These are phyloP conservation scores for Melampsora larici-populina DNA, from an alignment of 1,284 basidiomycete species.

Conservation along the genomic window DNA sequence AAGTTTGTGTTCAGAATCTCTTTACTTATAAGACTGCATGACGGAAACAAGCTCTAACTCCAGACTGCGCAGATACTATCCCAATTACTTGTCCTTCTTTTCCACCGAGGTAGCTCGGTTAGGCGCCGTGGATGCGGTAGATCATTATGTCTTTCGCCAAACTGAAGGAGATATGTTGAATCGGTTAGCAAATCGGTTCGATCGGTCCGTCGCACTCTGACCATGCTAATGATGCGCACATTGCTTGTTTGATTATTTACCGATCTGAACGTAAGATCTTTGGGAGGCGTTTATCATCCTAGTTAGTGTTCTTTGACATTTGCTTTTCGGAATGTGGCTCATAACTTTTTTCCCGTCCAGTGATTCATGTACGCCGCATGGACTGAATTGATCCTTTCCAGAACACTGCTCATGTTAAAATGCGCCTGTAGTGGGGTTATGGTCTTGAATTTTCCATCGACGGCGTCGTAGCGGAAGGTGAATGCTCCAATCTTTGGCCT, in stretches of 20 bases:
- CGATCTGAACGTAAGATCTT: constrained; percentile 3
- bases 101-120: constrained; percentile 5
- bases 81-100: constrained; percentile 26
- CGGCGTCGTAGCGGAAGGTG: constrained; percentile 33
- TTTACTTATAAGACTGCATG: neutral
- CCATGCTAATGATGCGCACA: neutral
- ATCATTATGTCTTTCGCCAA: constrained; percentile 20
- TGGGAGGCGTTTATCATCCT: constrained; percentile 33
- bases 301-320: constrained; percentile 8
- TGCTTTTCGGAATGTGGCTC: neutral
- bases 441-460: constrained; percentile 38
- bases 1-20: neutral
- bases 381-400: no score
- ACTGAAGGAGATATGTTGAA: constrained; percentile 26
- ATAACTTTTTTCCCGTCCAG: neutral
- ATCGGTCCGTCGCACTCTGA: neutral
- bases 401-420: neutral
- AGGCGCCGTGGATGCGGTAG: constrained; percentile 7
- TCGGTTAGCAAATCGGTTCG: constrained; percentile 1
- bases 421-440: constrained; percentile 34
- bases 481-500: neutral
- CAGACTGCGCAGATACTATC: constrained; percentile 20
- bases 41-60: no score
- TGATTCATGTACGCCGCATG: constrained; percentile 28
- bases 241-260: neutral